These are phyloP conservation scores for Hortaea werneckii DNA, from an alignment of 2,329 filamentous ascomycete genomes.

Conservation along the genomic window DNA sequence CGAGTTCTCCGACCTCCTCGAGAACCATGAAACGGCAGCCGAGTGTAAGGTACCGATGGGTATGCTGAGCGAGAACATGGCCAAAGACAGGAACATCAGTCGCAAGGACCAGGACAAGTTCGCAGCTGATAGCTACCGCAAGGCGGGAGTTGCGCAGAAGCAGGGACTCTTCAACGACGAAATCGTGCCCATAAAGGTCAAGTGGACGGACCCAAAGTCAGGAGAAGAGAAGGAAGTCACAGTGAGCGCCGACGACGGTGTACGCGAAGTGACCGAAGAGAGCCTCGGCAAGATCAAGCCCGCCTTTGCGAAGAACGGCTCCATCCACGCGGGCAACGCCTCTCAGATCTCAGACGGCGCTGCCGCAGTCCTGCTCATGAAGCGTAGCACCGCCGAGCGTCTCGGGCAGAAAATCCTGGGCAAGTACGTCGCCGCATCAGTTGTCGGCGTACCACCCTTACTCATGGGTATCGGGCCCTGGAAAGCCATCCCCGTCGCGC, in stretches of 20 bases:
- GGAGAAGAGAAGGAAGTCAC: conserved; percentile 75
- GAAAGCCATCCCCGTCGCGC: conserved; percentile 87
- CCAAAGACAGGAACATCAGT: conserved; percentile 65
- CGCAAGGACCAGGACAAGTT: conserved; percentile 80
- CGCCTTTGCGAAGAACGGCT: conserved; percentile 83
- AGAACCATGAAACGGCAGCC: conserved; percentile 67
- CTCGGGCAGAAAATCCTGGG: conserved; percentile 83
- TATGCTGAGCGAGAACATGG: conserved; percentile 87
- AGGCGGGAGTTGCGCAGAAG: conserved; percentile 75
- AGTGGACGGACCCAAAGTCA: conserved; percentile 83
- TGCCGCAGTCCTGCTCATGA: conserved; percentile 91
- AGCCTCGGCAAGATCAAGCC: conserved; percentile 82
- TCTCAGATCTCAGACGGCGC: conserved; percentile 93
- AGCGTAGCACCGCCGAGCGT: conserved; percentile 76
- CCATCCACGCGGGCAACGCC: conserved; percentile 93
- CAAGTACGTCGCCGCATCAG: conserved; percentile 77
- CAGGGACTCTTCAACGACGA: conserved; percentile 87
- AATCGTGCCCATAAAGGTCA: conserved; percentile 75
- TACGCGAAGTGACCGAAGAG: conserved; percentile 76
- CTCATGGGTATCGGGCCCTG: conserved; percentile 95
- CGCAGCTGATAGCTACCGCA: conserved; percentile 84
- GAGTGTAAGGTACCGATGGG: conserved; percentile 99
- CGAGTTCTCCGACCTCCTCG: conserved; percentile 85
- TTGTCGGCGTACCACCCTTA: conserved; percentile 82
- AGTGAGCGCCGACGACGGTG: conserved; percentile 76